phyloP scores from a whole-genome alignment of 2,329 filamentous ascomycete genomes.

The Cercospora sp. region DNA sequence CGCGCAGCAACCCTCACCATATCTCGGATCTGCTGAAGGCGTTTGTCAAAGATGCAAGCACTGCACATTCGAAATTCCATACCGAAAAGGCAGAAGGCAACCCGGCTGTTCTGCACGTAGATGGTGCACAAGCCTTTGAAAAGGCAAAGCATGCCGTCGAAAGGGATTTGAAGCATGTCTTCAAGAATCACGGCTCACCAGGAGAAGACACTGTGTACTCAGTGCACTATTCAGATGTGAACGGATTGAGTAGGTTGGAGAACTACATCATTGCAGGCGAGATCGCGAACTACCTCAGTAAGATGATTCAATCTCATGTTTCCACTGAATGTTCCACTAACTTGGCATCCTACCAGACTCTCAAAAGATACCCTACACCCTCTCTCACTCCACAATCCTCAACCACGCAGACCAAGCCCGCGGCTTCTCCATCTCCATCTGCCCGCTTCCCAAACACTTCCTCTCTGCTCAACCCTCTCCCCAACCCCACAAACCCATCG shows the following conservation, averaged over 20 bases:
- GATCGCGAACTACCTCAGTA: constrained; percentile 37
- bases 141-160: constrained; percentile 38
- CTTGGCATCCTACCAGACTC: constrained; percentile 26
- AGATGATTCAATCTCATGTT: constrained; percentile 8
- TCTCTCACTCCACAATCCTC: constrained; percentile 40
- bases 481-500: constrained; percentile 23
- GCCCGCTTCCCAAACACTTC: constrained; percentile 31
- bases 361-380: constrained; percentile 34
- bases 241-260: constrained; percentile 40
- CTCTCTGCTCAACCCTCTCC: constrained; percentile 33
- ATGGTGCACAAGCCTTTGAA: constrained; percentile 33
- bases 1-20: constrained; percentile 32
- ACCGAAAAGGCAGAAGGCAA: constrained; percentile 36
- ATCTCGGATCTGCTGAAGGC: constrained; percentile 33
- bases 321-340: background rate
- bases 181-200: constrained; percentile 30
- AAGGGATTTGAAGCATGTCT: constrained; percentile 33
- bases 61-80: constrained; percentile 36
- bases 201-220: constrained; percentile 33
- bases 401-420: constrained; percentile 34
- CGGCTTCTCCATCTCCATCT: constrained; percentile 39
- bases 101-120: constrained; percentile 32
- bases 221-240: constrained; percentile 41
- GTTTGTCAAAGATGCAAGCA: constrained; percentile 34
- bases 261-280: constrained; percentile 41